These are phyloP conservation scores for Kappamyces sp. DNA, from an alignment of 192 early-diverging fungal genomes.

Conservation along the genomic window DNA sequence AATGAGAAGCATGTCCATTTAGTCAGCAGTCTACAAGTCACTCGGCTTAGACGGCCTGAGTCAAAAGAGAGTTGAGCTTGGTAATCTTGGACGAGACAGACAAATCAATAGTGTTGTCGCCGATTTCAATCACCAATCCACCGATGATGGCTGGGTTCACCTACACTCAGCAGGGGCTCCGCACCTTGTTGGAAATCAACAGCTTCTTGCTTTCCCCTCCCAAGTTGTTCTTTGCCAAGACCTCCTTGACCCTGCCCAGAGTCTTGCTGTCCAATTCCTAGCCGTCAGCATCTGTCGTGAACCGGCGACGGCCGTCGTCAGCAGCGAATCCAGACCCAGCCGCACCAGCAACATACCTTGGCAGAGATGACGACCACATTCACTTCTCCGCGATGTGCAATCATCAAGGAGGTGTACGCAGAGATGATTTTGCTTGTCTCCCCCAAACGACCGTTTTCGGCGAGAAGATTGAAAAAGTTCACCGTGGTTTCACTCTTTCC, in stretches of 20 bases:
- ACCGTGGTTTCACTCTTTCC: conserved; percentile 72
- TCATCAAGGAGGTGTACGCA: conserved; percentile 78
- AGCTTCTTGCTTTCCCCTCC: conserved; percentile 75
- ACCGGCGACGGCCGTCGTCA: neutral
- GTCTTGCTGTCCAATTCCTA: conserved; percentile 74
- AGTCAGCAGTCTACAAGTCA: too few relatives aligned
- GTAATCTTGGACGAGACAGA: conserved; percentile 88
- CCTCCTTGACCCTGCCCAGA: conserved; percentile 65
- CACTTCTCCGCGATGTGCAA: conserved; percentile 82
- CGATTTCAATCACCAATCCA: conserved; percentile 94
- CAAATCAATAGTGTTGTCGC: conserved; percentile 98
- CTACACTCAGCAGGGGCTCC: conserved; percentile 28
- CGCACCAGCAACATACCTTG: conserved; percentile 48
- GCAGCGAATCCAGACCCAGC: conserved; percentile 5
- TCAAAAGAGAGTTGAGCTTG: conserved; percentile 92
- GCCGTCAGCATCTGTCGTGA: too few relatives aligned
- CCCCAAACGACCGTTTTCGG: conserved; percentile 90
- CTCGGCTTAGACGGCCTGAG: conserved; percentile 47
- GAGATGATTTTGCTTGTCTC: conserved; percentile 76
- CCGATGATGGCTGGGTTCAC: conserved; percentile 89
- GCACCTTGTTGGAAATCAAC: conserved; percentile 77
- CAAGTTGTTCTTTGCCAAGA: conserved; percentile 75
- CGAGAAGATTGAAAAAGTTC: conserved; percentile 88
- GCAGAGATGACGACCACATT: conserved; percentile 84
- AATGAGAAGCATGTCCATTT: too few relatives aligned